A percentile compares a stretch with the other conserved stretches of the same genome.
These are phyloP conservation scores for Geranium brycei DNA, from an alignment of 345 rosid genomes.

Conservation along the genomic window DNA sequence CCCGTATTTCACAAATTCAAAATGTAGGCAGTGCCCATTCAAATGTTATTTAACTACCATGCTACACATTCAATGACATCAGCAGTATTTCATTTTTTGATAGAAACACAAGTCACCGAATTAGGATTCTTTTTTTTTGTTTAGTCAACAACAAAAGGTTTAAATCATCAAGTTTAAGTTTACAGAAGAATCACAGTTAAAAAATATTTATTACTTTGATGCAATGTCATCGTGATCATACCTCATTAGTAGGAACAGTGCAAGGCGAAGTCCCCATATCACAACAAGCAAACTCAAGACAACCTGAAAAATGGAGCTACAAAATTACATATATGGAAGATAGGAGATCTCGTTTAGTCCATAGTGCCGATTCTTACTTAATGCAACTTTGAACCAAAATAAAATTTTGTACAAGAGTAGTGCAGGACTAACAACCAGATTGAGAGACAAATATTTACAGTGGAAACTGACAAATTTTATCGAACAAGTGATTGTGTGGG, in stretches of 20 bases:
- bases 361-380: not conserved
- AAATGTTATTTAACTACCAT: not conserved
- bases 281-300: conserved; percentile 57
- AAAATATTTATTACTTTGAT: not conserved
- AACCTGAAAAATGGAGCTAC: conserved; percentile 33
- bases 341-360: not conserved
- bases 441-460: too few relatives aligned
- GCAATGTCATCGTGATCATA: conserved; percentile 14
- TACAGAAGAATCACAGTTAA: not conserved
- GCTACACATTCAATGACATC: not conserved
- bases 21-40: too few relatives aligned
- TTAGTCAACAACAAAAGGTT: too few relatives aligned
- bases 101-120: not conserved
- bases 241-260: conserved; percentile 67
- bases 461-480: too few relatives aligned
- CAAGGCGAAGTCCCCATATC: conserved; percentile 83
- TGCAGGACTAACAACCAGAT: not conserved
- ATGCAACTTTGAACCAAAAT: too few relatives aligned
- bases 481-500: too few relatives aligned
- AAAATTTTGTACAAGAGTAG: not conserved
- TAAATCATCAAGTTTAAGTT: not conserved
- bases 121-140: too few relatives aligned
- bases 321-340: conserved; percentile 3
- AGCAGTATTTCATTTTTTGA: not conserved
- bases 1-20: not conserved